These are phyloP conservation scores for Diaporthe sp. DNA, from an alignment of 2,329 filamentous ascomycete species.

Conservation along the genomic window DNA sequence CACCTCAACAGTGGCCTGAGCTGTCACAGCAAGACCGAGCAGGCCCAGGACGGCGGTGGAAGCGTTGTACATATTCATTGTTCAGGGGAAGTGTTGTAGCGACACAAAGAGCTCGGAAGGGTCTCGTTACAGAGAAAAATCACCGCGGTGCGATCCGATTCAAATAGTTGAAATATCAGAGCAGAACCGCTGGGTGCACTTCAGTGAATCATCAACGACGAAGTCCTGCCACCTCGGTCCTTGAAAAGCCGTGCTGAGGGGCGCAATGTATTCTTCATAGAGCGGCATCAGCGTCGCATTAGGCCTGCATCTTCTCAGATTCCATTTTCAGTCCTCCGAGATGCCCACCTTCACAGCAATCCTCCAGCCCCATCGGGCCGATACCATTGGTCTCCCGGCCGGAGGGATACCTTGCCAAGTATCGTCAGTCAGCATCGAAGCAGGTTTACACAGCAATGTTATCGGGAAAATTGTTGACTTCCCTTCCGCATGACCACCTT, in stretches of 20 bases:
- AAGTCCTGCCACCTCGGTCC: not conserved
- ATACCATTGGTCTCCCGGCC: not conserved
- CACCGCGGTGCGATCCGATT: not conserved
- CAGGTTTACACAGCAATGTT: not conserved
- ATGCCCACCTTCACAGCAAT: conserved; percentile 2
- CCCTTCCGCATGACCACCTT: not conserved
- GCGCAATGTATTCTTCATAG: not conserved
- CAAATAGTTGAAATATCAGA: not conserved
- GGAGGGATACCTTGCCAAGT: not conserved
- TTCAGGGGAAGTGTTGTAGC: not conserved
- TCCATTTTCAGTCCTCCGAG: conserved; percentile 1
- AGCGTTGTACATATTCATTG: not conserved
- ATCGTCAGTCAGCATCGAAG: not conserved
- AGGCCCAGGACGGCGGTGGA: conserved; percentile 3
- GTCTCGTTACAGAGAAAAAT: not conserved
- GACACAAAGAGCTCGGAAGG: not conserved
- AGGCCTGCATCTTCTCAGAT: not conserved
- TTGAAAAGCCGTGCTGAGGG: not conserved
- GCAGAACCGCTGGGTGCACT: not conserved
- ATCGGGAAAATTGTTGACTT: not conserved
- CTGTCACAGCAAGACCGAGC: not conserved
- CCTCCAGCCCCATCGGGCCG: not conserved
- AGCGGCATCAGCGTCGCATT: conserved; percentile 9
- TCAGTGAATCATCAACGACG: no score
- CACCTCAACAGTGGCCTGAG: conserved; percentile 3